Conservation (phyloP, 805 yeast genomes). For the Wickerhamomyces hampshirensis region DNA sequence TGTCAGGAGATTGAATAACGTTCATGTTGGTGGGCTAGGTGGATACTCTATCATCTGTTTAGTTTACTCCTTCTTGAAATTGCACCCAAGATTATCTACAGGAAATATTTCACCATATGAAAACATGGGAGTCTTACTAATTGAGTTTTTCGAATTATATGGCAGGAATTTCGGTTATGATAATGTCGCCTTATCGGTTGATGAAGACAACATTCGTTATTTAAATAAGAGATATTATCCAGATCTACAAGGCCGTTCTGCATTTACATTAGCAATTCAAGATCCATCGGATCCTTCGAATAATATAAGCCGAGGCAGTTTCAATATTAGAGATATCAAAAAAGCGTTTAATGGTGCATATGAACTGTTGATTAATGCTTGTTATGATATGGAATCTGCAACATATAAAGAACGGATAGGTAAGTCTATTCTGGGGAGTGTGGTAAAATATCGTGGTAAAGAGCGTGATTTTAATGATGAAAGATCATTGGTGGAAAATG, state of each 20-base stretch:
- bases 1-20: slow-evolving; percentile 74
- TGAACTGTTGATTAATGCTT: slow-evolving; percentile 66
- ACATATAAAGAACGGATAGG: slow-evolving; percentile 65
- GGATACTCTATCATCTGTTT: slow-evolving; percentile 91
- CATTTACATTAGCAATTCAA: slow-evolving; percentile 69
- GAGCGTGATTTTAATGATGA: slow-evolving; percentile 77
- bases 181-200: slow-evolving; percentile 62
- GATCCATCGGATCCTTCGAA: slow-evolving; percentile 86
- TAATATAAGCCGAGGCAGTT: slow-evolving; percentile 82
- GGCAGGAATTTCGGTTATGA: slow-evolving; percentile 89
- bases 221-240: slow-evolving; percentile 52
- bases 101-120: slow-evolving; percentile 61
- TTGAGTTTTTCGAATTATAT: slow-evolving; percentile 89
- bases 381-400: slow-evolving; percentile 66
- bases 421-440: slow-evolving; percentile 72
- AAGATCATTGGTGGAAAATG: slow-evolving; percentile 54
- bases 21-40: slow-evolving; percentile 91
- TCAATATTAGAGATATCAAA: slow-evolving; percentile 71
- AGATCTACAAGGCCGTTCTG: slow-evolving; percentile 47
- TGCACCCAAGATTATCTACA: slow-evolving; percentile 75
- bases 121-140: slow-evolving; percentile 79
- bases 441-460: slow-evolving; percentile 69
- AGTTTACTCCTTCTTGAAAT: slow-evolving; percentile 67
- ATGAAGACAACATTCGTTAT: slow-evolving; percentile 52
- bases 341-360: slow-evolving; percentile 88